These are phyloP conservation scores for Cercis canadensis DNA, from an alignment of 306 rosid genomes.

Conservation along the genomic window DNA sequence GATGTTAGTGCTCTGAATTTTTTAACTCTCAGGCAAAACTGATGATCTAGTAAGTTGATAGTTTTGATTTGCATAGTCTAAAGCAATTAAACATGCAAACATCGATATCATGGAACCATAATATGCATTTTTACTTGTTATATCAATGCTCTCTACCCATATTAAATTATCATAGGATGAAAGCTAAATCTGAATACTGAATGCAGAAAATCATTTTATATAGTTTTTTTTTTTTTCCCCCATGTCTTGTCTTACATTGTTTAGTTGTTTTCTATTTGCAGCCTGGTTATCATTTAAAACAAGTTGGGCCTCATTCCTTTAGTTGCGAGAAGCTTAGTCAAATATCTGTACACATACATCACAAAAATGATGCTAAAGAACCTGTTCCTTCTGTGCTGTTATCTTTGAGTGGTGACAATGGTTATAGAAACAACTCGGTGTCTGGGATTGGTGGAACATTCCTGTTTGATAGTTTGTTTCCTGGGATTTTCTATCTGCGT, in stretches of 20 bases:
- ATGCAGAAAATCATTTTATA: constrained; percentile 1
- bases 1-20: constrained; percentile 11
- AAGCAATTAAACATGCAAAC: constrained; percentile 1
- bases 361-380: constrained; percentile 68
- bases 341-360: constrained; percentile 73
- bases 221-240: constrained; percentile 1
- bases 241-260: constrained; percentile 25
- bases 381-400: constrained; percentile 87
- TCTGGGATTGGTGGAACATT: constrained; percentile 84
- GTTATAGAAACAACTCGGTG: constrained; percentile 93
- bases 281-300: constrained; percentile 89
- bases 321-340: constrained; percentile 97
- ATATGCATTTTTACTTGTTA: constrained; percentile 19
- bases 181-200: constrained; percentile 23
- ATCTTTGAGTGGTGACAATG: constrained; percentile 93
- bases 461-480: constrained; percentile 77
- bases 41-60: constrained; percentile 2
- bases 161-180: constrained; percentile 1
- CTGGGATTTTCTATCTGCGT: constrained; percentile 95
- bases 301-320: constrained; percentile 79
- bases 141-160: constrained; percentile 8
- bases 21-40: background rate
- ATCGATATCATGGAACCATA: constrained; percentile 7
- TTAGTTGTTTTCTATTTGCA: constrained; percentile 51
- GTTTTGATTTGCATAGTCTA: constrained; percentile 25